Evolutionary conservation across 2,329 filamentous ascomycete species (phyloP), one percentile per base, ranked within the genome.

Genomic region (Nectriaceae sp.): DNA sequence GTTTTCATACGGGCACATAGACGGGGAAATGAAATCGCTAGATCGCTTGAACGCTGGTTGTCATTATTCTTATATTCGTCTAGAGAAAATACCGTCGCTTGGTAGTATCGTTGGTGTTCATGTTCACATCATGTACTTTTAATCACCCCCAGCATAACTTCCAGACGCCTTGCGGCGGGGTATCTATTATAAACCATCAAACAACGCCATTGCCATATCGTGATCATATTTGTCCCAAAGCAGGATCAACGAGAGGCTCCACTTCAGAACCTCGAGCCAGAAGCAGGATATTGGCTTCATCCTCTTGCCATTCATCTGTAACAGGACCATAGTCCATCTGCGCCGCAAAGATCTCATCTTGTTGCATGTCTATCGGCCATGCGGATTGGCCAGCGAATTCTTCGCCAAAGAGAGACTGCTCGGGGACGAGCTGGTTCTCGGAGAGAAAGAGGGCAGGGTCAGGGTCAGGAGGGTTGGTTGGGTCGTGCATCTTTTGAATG

Each of bases 261-360:
- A 59, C 44, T 1, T 60, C 33, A 15, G 63, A 46, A 15, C 66
- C 63, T 5, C 65, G 57, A 13, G 69, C 61, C 13, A 77, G 60
- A 15, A 70, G 65, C 35, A 74, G 63, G 52, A 77, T 73, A 48
- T 73, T 74, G 6, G 67, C 66, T 44, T 76, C 74, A 20, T 76
- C 74, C 37, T 70, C 65, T 10, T 67, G 65, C 75, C 74, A 77
- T 18, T 73, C 71, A 29, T 71, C 67, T 19, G 66, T 66, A n/a
- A 60, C 52, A 19, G 56, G 54, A 11, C 56, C 65, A 33, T 67
- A 65, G 11, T 66, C 60, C 56, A 69, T 62, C 16, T 63, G 58
- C 4, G 65, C 63, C 11, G 68, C 66, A 29, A 74, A 71, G 18
- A 68, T 65, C 18, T 62, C 63, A 4, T 69, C 68, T 11, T 68